A percentile compares a stretch with the other conserved stretches of the same genome.
Conservation (phyloP, 805 yeast genomes). For the Metschnikowia arizonensis region DNA sequence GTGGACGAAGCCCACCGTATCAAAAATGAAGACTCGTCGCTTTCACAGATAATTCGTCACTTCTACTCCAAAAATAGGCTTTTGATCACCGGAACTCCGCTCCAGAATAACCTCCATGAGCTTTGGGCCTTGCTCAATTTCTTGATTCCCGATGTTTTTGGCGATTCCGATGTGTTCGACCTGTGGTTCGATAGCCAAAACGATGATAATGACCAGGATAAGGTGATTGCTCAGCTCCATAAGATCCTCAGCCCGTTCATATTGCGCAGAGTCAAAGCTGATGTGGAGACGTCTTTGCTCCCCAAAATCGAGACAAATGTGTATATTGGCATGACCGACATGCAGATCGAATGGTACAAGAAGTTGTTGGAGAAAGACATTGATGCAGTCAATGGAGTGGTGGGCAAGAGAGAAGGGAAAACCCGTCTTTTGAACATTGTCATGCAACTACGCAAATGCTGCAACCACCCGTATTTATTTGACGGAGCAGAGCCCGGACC, state of each 20-base stretch:
- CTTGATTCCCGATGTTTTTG: slow-evolving; percentile 89
- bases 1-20: slow-evolving; percentile 97
- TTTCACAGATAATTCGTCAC: slow-evolving; percentile 87
- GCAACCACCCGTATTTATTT: slow-evolving; percentile 94
- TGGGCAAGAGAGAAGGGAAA: slow-evolving; percentile 91
- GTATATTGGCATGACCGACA: slow-evolving; percentile 90
- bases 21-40: slow-evolving; percentile 87
- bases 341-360: slow-evolving; percentile 93
- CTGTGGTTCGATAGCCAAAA: slow-evolving; percentile 74
- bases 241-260: slow-evolving; percentile 84
- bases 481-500: slow-evolving; percentile 99
- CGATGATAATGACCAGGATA: slow-evolving; percentile 51
- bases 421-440: slow-evolving; percentile 89
- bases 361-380: slow-evolving; percentile 86
- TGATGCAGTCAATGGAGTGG: slow-evolving; percentile 93
- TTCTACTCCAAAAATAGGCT: slow-evolving; percentile 82
- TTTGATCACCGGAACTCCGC: slow-evolving; percentile 91
- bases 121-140: slow-evolving; percentile 93
- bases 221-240: slow-evolving; percentile 83
- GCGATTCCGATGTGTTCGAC: slow-evolving; percentile 85
- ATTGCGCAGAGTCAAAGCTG: slow-evolving; percentile 84
- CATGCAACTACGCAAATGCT: slow-evolving; percentile 94
- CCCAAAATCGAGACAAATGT: slow-evolving; percentile 90
- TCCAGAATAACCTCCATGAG: slow-evolving; percentile 93
- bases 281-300: slow-evolving; percentile 83